Percentiles rank a stretch among this genome's conserved stretches.
phyloP scores from a whole-genome alignment of 768 basidiomycete species.

The Boletellus emodensis region DNA sequence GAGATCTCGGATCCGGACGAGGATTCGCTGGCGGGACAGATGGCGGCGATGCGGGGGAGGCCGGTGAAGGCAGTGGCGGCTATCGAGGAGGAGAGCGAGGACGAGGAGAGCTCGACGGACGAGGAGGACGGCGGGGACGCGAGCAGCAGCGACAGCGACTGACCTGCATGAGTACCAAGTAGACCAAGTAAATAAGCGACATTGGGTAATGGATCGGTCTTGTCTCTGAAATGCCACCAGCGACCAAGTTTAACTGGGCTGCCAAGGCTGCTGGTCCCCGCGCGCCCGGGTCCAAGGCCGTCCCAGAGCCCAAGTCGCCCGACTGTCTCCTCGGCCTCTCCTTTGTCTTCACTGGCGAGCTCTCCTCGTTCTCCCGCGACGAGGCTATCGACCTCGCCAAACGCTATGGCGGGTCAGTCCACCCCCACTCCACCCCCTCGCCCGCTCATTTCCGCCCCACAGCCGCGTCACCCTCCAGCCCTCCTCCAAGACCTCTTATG shows the following conservation, averaged over 20 bases:
- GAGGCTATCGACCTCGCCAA: constrained; percentile 87
- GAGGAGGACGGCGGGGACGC: constrained; percentile 25
- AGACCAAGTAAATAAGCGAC: too few species aligned
- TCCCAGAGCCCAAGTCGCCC: constrained; percentile 70
- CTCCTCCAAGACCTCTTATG: constrained; percentile 85
- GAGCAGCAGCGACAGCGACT: constrained; percentile 30
- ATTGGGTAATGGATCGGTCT: background rate
- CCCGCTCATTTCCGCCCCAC: background rate
- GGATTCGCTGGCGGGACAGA: constrained; percentile 93
- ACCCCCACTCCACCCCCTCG: background rate
- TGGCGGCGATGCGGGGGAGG: constrained; percentile 93
- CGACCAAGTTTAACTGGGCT: constrained; percentile 45
- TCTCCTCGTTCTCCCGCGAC: constrained; percentile 81
- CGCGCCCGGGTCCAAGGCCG: constrained; percentile 52
- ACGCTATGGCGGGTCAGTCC: constrained; percentile 84
- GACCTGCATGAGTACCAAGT: background rate
- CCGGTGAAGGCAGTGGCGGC: constrained; percentile 62
- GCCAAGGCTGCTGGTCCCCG: constrained; percentile 58
- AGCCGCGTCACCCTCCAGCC: constrained; percentile 87
- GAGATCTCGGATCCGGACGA: constrained; percentile 99
- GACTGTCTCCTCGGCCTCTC: constrained; percentile 83
- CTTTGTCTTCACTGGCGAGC: constrained; percentile 95
- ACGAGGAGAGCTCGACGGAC: constrained; percentile 27
- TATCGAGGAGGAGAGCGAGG: constrained; percentile 36
- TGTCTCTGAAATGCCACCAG: background rate